Conservation (phyloP, 805 yeast species). For the Candida insectorum region DNA sequence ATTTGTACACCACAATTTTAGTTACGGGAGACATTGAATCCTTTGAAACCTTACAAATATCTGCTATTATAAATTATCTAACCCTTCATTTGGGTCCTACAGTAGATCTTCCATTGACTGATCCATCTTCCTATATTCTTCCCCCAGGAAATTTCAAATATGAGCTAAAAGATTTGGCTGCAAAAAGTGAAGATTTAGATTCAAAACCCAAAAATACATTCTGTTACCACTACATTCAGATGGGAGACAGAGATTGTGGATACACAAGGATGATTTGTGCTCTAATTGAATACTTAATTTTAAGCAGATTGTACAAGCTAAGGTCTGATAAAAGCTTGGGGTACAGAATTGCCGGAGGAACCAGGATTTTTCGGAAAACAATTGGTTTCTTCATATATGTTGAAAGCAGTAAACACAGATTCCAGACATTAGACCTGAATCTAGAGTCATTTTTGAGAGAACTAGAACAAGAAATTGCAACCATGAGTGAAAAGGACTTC, state of each 20-base stretch:
- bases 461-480: background rate
- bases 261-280: conserved; percentile 6
- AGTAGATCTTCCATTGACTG: background rate
- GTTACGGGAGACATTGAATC: conserved; percentile 9
- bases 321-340: conserved; percentile 7
- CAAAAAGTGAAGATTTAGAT: too few species aligned
- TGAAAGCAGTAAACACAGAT: conserved; percentile 9
- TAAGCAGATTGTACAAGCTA: conserved; percentile 1
- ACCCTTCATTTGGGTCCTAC: conserved; percentile 4
- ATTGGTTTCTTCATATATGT: conserved; percentile 12
- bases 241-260: conserved; percentile 8
- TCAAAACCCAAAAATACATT: background rate
- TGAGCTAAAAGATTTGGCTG: too few species aligned
- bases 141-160: conserved; percentile 1
- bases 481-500: conserved; percentile 3
- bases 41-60: conserved; percentile 3
- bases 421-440: conserved; percentile 1
- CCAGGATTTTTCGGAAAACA: conserved; percentile 8
- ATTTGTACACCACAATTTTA: conserved; percentile 5
- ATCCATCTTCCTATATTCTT: conserved; percentile 1
- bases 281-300: conserved; percentile 7
- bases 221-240: conserved; percentile 6
- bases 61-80: conserved; percentile 1
- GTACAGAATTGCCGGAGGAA: conserved; percentile 9
- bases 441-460: conserved; percentile 9